These are phyloP conservation scores for Neurospora sp. DNA, from an alignment of 495 filamentous ascomycete species.

Conservation along the genomic window DNA sequence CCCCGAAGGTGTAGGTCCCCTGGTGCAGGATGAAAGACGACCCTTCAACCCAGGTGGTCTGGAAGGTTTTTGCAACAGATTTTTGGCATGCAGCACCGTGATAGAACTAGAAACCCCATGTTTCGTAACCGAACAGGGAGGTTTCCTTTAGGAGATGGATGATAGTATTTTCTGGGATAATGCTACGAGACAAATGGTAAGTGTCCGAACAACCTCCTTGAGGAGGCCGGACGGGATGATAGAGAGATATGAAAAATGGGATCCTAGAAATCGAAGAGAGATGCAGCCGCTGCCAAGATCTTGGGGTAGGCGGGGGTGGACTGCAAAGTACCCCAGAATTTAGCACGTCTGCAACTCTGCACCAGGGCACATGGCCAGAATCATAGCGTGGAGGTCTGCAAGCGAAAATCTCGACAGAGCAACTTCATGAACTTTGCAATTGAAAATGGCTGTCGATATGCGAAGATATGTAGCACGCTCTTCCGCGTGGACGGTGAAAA, in stretches of 20 bases:
- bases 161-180: neutral
- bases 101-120: neutral
- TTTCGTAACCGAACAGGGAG: neutral
- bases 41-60: neutral
- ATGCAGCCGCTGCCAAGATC: neutral
- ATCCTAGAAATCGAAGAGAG: neutral
- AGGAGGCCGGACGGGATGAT: neutral
- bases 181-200: neutral
- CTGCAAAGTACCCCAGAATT: neutral
- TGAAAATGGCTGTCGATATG: neutral
- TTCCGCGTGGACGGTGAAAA: neutral
- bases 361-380: neutral
- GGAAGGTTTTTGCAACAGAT: neutral
- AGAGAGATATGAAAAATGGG: neutral
- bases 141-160: neutral
- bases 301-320: neutral
- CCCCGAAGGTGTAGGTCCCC: too few relatives aligned
- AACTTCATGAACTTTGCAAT: neutral
- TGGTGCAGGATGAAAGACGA: too few relatives aligned
- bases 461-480: neutral
- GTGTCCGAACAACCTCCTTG: neutral
- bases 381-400: neutral
- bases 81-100: neutral
- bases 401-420: neutral
- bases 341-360: neutral